Evolutionary conservation across 495 filamentous ascomycete species (phyloP), one percentile per base, ranked within the genome.

Genomic region (Peziza echinospora): DNA sequence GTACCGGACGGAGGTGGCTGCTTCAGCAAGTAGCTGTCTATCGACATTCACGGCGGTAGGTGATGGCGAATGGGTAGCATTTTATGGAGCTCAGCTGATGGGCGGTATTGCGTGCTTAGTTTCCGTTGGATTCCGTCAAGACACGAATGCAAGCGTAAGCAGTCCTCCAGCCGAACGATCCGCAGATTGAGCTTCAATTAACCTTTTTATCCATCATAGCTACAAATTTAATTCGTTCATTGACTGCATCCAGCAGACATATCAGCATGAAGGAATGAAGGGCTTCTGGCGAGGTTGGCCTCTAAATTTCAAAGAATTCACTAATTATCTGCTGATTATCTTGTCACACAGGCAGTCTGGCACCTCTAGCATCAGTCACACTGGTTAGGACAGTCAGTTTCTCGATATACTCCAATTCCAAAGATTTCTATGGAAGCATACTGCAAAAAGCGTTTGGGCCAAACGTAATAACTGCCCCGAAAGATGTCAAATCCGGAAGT

Each of bases 381-480:
- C 70, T 83, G 43, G 85, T 93, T 46, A 76, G 86, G 26, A 89
- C 87, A 17, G 71, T 92, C 44, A 89, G 82, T n/a, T 93, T 94
- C 59, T 86, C 83, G 26, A 79, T 87, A 46, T 94, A 94, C 65
- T 82, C 84, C 61, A 71, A 70, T 28, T 78, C 82, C 30, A 93
- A 93, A 63, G 75, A 83, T 60, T 62, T 65, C 9, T 78, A 86
- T 54, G 76, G 81, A 30, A 59, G 55, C 3, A 40, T 56, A 26
- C 41, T 60, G 23, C 51, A 52, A 46, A 47, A 47, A 10, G 19
- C 51, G 7, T 37, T 60, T 19, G 57, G 57, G n/a, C 46, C 46
- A 11, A 51, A 47, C 23, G 42, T 46, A 19, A 45, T 60, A 24
- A 60, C 56, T 17, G 41, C 16, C 5, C 16, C 4, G n/a, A 3